Base-by-base conservation (phyloP, 495 filamentous ascomycete genomes). In the Barbatosphaeria neglecta region DNA sequence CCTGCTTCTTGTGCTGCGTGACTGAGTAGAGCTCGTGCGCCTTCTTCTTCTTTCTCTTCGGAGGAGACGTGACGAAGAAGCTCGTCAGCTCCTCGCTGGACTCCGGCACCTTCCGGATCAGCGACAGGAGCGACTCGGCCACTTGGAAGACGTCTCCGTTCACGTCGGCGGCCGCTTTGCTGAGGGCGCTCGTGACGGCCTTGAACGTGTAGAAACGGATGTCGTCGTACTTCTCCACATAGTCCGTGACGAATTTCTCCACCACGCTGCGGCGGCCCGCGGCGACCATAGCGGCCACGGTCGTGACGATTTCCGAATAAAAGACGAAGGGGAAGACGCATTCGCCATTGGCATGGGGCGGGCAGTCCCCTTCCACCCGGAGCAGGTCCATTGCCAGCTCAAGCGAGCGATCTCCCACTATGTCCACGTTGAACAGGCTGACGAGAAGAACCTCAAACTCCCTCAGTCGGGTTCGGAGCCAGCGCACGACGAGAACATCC, bases 381-480 rank as follows among this genome's bases (percentile, higher is more conserved):
- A 94, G 58, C 11, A 96, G 59, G 39, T 84, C 80, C 89, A 95
- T 90, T 37, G 82, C 74, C 25, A 96, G 63, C 80, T 83, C 50
- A 96, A 62, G 37, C 81, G 82, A 33, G 78, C 82, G 56, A 68
- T 54, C 49, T 74, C 54, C 35, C 69, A 52, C 45, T n/a, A n/a
- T n/a, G n/a, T 77, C 68, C 13, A 76, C 69, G 13, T n/a, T 35
- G 45, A 89, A 62, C 42, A 83, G 69, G 16, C 63, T 57, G 10
- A 80, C 45, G 13, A 89, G 57, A 5, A 61, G 68, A 13, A 61
- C 59, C 51, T 81, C 75, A 57, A 85, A 95, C 45, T 89, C 83
- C 11, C 73, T 63, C 46, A 84, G 78, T 43, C 82, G 73, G 44
- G 80, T 82, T 53, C 76, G 83, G 45, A 98, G 67, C 92, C 92